A percentile compares a stretch with the other conserved stretches of the same genome.
Evolutionary conservation across 345 rosid genomes (phyloP).

Genomic region (Salix exigua): DNA sequence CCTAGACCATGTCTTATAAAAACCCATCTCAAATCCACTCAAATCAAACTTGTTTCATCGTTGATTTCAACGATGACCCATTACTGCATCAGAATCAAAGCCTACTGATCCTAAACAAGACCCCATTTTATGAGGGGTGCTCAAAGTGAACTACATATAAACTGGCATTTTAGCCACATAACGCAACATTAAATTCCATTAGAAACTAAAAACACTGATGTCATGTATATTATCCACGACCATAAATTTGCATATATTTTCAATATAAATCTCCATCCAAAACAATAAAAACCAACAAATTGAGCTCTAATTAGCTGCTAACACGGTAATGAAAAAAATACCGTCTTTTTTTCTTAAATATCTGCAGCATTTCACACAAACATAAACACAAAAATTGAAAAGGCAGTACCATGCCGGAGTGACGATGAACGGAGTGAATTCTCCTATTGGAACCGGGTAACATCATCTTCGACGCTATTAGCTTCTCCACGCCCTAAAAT

Average conservation of each 20-base stretch:
- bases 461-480: constrained; percentile 98
- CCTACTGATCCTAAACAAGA: background rate
- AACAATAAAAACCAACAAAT: background rate
- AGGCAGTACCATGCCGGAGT: constrained; percentile 77
- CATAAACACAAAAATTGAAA: background rate
- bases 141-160: background rate
- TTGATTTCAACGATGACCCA: background rate
- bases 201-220: background rate
- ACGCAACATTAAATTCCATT: background rate
- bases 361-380: background rate
- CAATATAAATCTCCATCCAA: background rate
- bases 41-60: background rate
- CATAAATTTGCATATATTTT: background rate
- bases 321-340: background rate
- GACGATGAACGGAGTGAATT: constrained; percentile 94
- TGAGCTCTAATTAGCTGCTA: background rate
- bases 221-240: background rate
- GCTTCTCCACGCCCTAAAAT: constrained; percentile 97
- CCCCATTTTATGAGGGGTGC: background rate
- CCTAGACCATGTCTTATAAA: background rate
- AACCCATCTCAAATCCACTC: background rate
- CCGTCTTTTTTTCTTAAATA: background rate
- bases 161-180: background rate
- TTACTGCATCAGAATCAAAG: background rate
- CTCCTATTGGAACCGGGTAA: constrained; percentile 89